Evolutionary conservation across 2,329 filamentous ascomycete species (phyloP), one percentile per base, ranked within the genome.

Genomic region (Ophiocordyceps australis): DNA sequence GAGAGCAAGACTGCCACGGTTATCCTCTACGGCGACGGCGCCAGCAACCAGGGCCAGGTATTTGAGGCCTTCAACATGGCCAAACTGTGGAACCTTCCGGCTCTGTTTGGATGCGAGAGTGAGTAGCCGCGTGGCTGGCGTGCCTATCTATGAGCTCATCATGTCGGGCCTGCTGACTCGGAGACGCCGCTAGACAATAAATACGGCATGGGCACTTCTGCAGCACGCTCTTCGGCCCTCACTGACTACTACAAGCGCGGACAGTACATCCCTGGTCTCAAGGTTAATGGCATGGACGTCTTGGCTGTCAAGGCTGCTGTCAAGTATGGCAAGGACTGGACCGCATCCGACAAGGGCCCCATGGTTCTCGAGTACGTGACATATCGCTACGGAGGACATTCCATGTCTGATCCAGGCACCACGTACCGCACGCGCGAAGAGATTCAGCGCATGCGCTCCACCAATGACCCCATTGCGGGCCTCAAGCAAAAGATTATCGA

Each of bases 1-100:
- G 73, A 67, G 47, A 74, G 77, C 62, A 77, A 83, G 62, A 86
- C 82, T 50, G 77, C 82, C 35, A 78, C 77, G 35, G 67, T 98
- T 40, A 72, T 86, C 37, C 70, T 98, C 31, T 98, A 98, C 58
- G 89, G 89, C 65, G 89, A 98, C 46, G 89, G 89, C 66, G 89
- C 89, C 38, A 81, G 77, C 66, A 98, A 98, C 68, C 89, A 98
- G 66, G 89, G 89, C 38, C 89, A 98, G 61, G 89, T 98, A 43
- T 98, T 98, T 47, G 89, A 98, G 68, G 85, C 89, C 34, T 98
- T 91, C 73, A 98, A 98, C 75, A 98, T 98, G 89, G 89, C 89
- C 36, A 95, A 95, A 71, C 74, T 98, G 39, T 98, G 89, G 89
- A 85, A 89, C 43, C 65, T 98, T 24, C 89, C 89, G 28, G 72